phyloP scores from a whole-genome alignment of 257 asterid species.

The Cruciata laevipes region DNA sequence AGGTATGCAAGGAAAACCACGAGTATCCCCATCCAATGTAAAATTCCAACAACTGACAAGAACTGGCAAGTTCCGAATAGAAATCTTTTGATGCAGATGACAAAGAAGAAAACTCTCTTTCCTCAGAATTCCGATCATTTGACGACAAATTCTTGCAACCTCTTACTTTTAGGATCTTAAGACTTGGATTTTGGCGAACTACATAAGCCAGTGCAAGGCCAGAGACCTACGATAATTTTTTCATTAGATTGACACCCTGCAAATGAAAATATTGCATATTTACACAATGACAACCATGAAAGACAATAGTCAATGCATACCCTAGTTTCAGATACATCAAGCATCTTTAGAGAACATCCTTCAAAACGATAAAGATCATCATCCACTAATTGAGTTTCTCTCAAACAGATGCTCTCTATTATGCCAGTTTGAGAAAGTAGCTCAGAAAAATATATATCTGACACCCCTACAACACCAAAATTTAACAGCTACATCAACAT shows the following conservation, averaged over 20 bases:
- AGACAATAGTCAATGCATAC: slow-evolving; percentile 25
- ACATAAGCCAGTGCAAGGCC: slow-evolving; percentile 47
- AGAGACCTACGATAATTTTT: slow-evolving; percentile 46
- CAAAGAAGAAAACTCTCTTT: slow-evolving; percentile 19
- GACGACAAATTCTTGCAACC: slow-evolving; percentile 54
- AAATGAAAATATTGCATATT: not conserved
- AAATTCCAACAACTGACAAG: slow-evolving; percentile 62
- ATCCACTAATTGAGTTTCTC: slow-evolving; percentile 55
- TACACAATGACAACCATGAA: not conserved
- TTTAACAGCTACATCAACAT: not conserved
- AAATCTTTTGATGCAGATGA: slow-evolving; percentile 30
- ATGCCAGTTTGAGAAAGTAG: slow-evolving; percentile 46
- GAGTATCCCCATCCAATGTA: slow-evolving; percentile 93
- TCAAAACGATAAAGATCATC: slow-evolving; percentile 45
- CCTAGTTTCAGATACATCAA: slow-evolving; percentile 82
- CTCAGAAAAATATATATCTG: slow-evolving; percentile 39
- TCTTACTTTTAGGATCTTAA: slow-evolving; percentile 58
- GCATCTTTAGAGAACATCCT: slow-evolving; percentile 69
- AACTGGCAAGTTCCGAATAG: slow-evolving; percentile 45
- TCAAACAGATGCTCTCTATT: slow-evolving; percentile 61
- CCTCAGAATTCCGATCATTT: slow-evolving; percentile 27
- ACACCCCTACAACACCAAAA: slow-evolving; percentile 38
- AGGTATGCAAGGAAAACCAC: slow-evolving; percentile 42
- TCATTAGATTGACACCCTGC: not conserved
- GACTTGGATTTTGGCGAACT: slow-evolving; percentile 43